Conservation (phyloP, 768 basidiomycete species). For the Suillus tomentosus region DNA sequence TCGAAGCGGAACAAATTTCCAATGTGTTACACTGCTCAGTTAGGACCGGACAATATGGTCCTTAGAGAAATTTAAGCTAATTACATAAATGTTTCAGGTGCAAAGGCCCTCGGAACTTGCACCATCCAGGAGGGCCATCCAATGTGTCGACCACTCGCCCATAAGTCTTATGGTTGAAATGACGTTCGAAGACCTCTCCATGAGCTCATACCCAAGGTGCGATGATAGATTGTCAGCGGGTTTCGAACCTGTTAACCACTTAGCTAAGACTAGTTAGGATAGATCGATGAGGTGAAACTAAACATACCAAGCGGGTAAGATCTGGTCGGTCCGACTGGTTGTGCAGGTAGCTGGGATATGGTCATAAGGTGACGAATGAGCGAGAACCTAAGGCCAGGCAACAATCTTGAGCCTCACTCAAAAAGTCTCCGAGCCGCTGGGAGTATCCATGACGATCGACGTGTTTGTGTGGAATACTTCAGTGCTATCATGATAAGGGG, state of each 20-base stretch:
- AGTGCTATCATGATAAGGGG: neutral
- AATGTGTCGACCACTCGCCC: neutral
- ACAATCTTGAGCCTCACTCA: neutral
- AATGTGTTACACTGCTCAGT: neutral
- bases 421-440: neutral
- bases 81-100: neutral
- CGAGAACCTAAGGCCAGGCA: neutral
- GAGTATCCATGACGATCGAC: neutral
- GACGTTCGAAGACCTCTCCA: no score
- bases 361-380: neutral
- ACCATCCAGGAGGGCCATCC: neutral
- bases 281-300: neutral
- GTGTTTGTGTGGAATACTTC: neutral
- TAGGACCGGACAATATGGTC: neutral
- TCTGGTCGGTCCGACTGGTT: neutral
- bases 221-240: no score
- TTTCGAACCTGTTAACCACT: neutral
- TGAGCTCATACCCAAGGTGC: no score
- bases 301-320: neutral
- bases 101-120: neutral
- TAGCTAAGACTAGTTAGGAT: neutral
- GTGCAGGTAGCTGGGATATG: neutral
- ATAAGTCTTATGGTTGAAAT: no score
- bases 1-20: neutral
- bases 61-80: neutral